Evolutionary conservation across 2,329 filamentous ascomycete genomes (phyloP), one percentile per base, ranked within the genome.

Genomic region (Cordyceps javanica): DNA sequence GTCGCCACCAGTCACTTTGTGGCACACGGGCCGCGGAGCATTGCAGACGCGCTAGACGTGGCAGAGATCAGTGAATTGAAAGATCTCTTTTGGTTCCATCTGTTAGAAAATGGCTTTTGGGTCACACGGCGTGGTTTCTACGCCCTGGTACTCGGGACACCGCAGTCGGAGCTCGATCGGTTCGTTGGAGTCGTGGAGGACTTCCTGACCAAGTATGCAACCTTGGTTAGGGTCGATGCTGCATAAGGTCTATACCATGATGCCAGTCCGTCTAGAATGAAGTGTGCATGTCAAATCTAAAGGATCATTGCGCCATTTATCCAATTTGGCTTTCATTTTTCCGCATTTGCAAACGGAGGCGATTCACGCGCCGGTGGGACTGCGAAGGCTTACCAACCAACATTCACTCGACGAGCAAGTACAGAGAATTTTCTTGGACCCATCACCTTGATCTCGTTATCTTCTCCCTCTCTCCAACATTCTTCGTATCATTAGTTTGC

Each of bases 21-120:
- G 1, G 63, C 67, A 11, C 60, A 66, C 19, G 67, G 67, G 0
- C 59, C 61, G 3, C 60, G 67, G 9, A 60, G 64, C 0, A 67
- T 76, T 21, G 55, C 42, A 10, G 65, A 66, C 14, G 63, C 63
- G 3, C 66, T 62, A 3, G 68, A 72, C 16, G 60, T 72, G 5
- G 64, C 67, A 19, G 70, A 74, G 49, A 58, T 66, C 5, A 49
- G 56, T 21, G 64, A 67, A 19, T 55, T 78, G 28, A 71, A 70
- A 53, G 70, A 76, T 34, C 61, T 79, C 2, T 75, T 78, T 58
- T 77, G 76, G 71, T 70, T 74, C n/a, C 72, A 77, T 57, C 76
- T 78, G 73, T 59, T 77, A 46, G 70, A 77, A 51, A 67, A 70
- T 11, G 71, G 72, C 0, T 78, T 74, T 55, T 79, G 75, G 70